Conservation (phyloP, 768 basidiomycete species). For the Serendipita sp. region DNA sequence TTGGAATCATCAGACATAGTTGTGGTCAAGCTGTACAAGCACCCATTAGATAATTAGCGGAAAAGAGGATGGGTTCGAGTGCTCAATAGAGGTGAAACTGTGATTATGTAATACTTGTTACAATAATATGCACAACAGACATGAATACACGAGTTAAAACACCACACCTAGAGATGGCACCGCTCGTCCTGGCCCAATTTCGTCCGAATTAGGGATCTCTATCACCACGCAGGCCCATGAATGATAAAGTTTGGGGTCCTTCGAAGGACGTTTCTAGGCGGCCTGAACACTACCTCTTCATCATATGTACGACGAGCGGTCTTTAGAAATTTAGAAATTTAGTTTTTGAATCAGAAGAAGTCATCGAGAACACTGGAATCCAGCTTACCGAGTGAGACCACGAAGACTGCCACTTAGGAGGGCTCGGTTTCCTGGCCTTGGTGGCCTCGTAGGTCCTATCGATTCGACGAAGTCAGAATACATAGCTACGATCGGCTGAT, state of each 20-base stretch:
- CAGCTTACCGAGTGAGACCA: slow-evolving; percentile 29
- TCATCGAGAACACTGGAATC: too few species aligned
- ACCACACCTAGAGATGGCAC: too few species aligned
- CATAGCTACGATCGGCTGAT: background rate
- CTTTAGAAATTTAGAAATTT: too few species aligned
- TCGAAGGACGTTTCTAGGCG: too few species aligned
- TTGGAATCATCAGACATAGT: background rate
- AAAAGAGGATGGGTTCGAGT: background rate
- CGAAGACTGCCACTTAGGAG: slow-evolving; percentile 35
- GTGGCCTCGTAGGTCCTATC: background rate
- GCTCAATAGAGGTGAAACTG: background rate
- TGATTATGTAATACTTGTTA: background rate
- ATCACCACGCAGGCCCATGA: too few species aligned
- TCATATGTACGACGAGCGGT: too few species aligned
- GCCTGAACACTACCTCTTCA: too few species aligned
- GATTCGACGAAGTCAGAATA: background rate
- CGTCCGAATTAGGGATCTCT: too few species aligned
- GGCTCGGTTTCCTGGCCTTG: background rate
- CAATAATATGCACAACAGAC: background rate
- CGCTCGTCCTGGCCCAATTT: too few species aligned
- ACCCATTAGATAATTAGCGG: background rate
- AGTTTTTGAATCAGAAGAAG: too few species aligned
- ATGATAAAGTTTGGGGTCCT: too few species aligned
- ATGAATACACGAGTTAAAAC: too few species aligned
- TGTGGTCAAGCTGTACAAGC: background rate